Percentiles rank a stretch among this genome's conserved stretches.
Evolutionary conservation across 495 filamentous ascomycete species (phyloP).

Genomic region (Penicillium macrosclerotiorum): DNA sequence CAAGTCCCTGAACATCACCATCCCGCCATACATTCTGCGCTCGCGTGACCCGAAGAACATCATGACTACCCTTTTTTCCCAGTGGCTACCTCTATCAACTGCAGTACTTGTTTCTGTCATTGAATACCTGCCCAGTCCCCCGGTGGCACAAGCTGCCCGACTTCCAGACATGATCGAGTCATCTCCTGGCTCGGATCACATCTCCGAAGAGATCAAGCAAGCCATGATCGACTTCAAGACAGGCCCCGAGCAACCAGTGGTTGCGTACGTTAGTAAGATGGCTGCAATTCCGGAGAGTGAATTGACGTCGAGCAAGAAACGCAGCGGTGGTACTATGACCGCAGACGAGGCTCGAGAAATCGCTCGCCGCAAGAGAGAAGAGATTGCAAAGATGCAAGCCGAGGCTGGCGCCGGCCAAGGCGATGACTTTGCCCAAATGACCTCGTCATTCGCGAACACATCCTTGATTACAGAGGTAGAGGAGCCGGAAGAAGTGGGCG

Average conservation of each 20-base stretch:
- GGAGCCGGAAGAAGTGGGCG: conserved; percentile 40
- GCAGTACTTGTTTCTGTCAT: conserved; percentile 89
- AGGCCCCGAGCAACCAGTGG: conserved; percentile 66
- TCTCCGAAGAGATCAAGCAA: conserved; percentile 64
- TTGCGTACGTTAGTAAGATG: conserved; percentile 99
- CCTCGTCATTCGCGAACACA: conserved; percentile 52
- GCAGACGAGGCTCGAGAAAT: conserved; percentile 87
- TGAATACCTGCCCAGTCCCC: conserved; percentile 87
- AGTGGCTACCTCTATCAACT: conserved; percentile 92
- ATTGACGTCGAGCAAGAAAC: conserved; percentile 72
- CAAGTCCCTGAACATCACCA: conserved; percentile 79
- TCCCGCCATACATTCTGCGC: conserved; percentile 79
- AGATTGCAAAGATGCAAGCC: conserved; percentile 75
- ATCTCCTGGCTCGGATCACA: conserved; percentile 72
- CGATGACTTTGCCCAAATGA: conserved; percentile 44
- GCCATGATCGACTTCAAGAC: conserved; percentile 82
- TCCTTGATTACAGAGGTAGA: conserved; percentile 47
- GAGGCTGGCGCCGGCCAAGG: conserved; percentile 44
- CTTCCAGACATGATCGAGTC: conserved; percentile 73
- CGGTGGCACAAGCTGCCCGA: conserved; percentile 75
- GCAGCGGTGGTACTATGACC: conserved; percentile 61
- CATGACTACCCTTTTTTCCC: conserved; percentile 78
- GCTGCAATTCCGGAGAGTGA: conserved; percentile 91
- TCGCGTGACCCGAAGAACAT: conserved; percentile 81
- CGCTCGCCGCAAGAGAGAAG: conserved; percentile 82